Evolutionary conservation across 2,329 filamentous ascomycete genomes (phyloP), one percentile per base, ranked within the genome.

Genomic region (Epichloe hybrida): DNA sequence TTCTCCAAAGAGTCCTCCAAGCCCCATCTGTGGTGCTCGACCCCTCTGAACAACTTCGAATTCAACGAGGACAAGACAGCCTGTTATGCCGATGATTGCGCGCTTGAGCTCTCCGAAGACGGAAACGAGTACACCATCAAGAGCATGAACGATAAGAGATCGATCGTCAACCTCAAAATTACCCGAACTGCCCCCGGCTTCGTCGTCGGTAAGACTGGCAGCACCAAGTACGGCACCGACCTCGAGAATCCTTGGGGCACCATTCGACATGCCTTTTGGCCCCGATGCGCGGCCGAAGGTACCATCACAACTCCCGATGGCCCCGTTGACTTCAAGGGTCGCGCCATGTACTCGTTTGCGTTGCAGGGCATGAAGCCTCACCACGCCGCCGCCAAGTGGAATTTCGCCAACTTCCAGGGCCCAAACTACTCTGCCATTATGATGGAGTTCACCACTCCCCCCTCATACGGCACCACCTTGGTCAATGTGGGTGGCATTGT

Each of bases 331-430:
- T 82, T 95, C 66, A 84, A 80, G 62, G 91, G 91, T 52, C 80
- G 75, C 55, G 89, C 83, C 35, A 73, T 94, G 61, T 91, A 89
- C 69, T 76, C 84, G 57, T 85, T 93, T 66, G 90, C 88, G 40
- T 72, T 97, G 48, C 93, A 97, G 72, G 93, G 90, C 66, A 97
- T 97, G 91, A 98, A 98, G 77, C 93, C 93, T 40, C 93, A 98
- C 68, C 94, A 98, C 66, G 86, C 89, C 53, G 90, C 91, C 54
- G 82, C 86, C 34, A 81, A 79, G 56, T 98, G 93, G 93, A 95
- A 93, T 70, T 98, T 96, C 72, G 76, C 80, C 68, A 81, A 90
- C 70, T 95, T 95, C 73, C 90, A 97, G 66, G 84, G 87, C 13
- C 84, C 88, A 21, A 88, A 75, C 20, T 86, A 88, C 71, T 93